Evolutionary conservation across 257 asterid species (phyloP), one percentile per base, ranked within the genome.

Genomic region (Nicotiana benthamiana): DNA sequence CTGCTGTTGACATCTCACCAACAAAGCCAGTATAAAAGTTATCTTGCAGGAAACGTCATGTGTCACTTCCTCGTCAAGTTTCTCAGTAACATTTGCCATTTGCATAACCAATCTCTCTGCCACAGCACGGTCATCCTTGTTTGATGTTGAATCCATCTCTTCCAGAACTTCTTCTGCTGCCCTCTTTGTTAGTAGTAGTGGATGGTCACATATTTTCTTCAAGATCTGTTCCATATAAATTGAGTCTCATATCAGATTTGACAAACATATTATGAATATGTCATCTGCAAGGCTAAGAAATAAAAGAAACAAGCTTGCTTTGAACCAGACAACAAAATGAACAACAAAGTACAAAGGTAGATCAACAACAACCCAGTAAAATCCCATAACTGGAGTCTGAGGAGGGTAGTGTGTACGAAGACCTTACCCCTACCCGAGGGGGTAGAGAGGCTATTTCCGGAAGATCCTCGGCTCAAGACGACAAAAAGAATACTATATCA

Each of bases 81-180:
- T 91, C 75, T 91, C 97, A 51, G 96, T 90, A 63, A 89, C 96
- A 91, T 91, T 95, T 60, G 98, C 97, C 70, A 95, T 85, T 83
- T 93, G 97, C 97, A 87, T 92, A 65, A 95, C 99, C 90, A 95
- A 86, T 78, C 87, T 91, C 89, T 91, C 98, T 79, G 98, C 99
- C 36, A 92, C 91, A 79, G 83, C 86, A 46, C 80, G 93, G 85
- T 95, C 97, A 79, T 92, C 97, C 67, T 87, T 91, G 85, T 83
- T 80, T 54, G 82, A 89, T 46, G 83, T 81, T 36, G 97, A 84
- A 83, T 95, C 97, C 97, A 95, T 91, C 83, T 97, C 97, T 88
- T 95, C 99, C n/a, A 95, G 85, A 77, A 95, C 94, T 85, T 93
- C 99, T 88, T 91, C 97, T 64, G 98, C 99, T 79, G 99, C 99